Conservation (phyloP, 2,329 filamentous ascomycete genomes). For the Ophiostoma triangulosporum region DNA sequence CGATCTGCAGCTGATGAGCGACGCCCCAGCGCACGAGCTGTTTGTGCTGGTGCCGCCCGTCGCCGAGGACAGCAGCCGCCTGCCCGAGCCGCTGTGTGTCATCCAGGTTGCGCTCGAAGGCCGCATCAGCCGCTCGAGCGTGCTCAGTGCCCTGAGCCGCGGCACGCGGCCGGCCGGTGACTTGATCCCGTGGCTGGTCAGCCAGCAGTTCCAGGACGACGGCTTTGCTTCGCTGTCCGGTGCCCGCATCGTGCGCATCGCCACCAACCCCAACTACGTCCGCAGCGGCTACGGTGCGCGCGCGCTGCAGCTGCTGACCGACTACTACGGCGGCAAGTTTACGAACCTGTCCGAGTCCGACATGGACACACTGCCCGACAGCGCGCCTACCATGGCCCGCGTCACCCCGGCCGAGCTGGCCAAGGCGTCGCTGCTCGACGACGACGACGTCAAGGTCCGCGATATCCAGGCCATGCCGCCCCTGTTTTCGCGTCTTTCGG, state of each 20-base stretch:
- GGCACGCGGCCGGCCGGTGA: slow-evolving; percentile 85
- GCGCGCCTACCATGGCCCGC: slow-evolving; percentile 52
- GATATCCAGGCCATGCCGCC: slow-evolving; percentile 89
- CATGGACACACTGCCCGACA: slow-evolving; percentile 11
- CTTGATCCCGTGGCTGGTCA: slow-evolving; percentile 93
- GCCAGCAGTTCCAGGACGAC: slow-evolving; percentile 95
- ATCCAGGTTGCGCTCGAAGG: slow-evolving; percentile 92
- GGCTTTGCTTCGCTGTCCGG: slow-evolving; percentile 91
- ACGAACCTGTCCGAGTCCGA: slow-evolving; percentile 66
- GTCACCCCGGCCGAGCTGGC: slow-evolving; percentile 74
- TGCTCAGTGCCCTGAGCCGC: slow-evolving; percentile 76
- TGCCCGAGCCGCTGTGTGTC: slow-evolving; percentile 89
- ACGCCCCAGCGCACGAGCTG: slow-evolving; percentile 90
- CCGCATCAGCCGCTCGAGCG: slow-evolving; percentile 84
- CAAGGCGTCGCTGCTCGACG: slow-evolving; percentile 53
- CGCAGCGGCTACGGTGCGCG: slow-evolving; percentile 88
- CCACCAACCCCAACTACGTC: slow-evolving; percentile 87
- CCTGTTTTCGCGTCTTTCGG: slow-evolving; percentile 75
- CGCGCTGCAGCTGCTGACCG: slow-evolving; percentile 71
- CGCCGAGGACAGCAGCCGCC: slow-evolving; percentile 57
- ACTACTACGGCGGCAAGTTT: slow-evolving; percentile 94
- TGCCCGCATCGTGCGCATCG: slow-evolving; percentile 83
- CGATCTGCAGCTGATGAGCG: slow-evolving; percentile 96
- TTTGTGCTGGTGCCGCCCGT: slow-evolving; percentile 87
- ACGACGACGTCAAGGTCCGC: slow-evolving; percentile 79